These are phyloP conservation scores for Bimuria novae-zelandiae DNA, from an alignment of 2,329 filamentous ascomycete genomes.

Conservation along the genomic window DNA sequence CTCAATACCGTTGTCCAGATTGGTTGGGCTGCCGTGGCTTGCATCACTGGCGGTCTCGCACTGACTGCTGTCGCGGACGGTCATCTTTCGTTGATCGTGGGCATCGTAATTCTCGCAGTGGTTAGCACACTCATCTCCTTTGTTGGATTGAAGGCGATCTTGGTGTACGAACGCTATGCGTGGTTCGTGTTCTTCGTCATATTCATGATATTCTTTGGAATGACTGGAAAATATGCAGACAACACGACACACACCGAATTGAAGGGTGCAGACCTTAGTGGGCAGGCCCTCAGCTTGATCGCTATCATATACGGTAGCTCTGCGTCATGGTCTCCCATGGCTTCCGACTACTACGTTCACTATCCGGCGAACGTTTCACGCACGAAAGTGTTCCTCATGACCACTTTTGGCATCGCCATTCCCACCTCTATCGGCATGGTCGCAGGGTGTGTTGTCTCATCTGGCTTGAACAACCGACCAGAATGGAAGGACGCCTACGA, in stretches of 20 bases:
- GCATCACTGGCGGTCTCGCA: constrained; percentile 50
- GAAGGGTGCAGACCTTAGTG: constrained; percentile 42
- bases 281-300: constrained; percentile 33
- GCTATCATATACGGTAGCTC: constrained; percentile 46
- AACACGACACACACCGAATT: constrained; percentile 39
- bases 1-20: constrained; percentile 55
- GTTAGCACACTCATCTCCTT: constrained; percentile 46
- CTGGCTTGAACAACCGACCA: constrained; percentile 38
- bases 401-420: constrained; percentile 48
- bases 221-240: constrained; percentile 52
- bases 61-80: constrained; percentile 50
- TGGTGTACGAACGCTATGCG: constrained; percentile 55
- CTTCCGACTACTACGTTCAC: constrained; percentile 51
- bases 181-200: constrained; percentile 56
- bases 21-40: constrained; percentile 49
- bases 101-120: constrained; percentile 50
- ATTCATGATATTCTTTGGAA: constrained; percentile 54
- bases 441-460: constrained; percentile 51
- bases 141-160: constrained; percentile 50
- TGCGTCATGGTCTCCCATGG: constrained; percentile 48
- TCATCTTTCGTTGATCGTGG: constrained; percentile 50
- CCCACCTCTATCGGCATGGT: constrained; percentile 52
- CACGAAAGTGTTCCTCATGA: constrained; percentile 50
- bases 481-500: constrained; percentile 48
- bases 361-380: constrained; percentile 47